Evolutionary conservation across 805 yeast species (phyloP).

Genomic region (Candida jianshihensis): DNA sequence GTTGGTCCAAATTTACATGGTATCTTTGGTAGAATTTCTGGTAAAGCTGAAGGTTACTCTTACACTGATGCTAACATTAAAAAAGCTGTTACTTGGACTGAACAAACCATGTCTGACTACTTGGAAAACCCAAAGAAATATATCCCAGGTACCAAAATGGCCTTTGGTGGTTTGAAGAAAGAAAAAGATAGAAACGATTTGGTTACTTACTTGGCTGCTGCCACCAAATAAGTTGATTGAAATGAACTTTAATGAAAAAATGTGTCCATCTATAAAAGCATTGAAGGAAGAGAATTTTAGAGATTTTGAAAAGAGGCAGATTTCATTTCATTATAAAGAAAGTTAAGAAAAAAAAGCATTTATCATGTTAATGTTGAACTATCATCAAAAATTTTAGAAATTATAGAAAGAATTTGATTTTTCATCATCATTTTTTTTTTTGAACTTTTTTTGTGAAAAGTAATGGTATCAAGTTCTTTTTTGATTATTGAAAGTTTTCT

Average conservation of each 20-base stretch:
- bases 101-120: constrained; percentile 88
- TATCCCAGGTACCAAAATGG: constrained; percentile 99
- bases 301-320: neutral
- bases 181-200: constrained; percentile 97
- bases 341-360: too few species aligned
- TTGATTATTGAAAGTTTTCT: too few species aligned
- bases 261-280: too few species aligned
- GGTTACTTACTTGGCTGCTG: constrained; percentile 69
- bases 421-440: neutral
- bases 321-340: neutral
- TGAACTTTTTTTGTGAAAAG: neutral
- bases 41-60: constrained; percentile 87
- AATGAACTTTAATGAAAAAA: too few species aligned
- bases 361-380: neutral
- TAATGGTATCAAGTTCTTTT: too few species aligned
- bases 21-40: constrained; percentile 86
- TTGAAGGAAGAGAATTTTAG: too few species aligned
- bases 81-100: constrained; percentile 85
- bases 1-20: constrained; percentile 99
- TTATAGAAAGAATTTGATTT: neutral
- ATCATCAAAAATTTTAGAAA: neutral
- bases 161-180: constrained; percentile 99
- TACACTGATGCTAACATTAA: constrained; percentile 98
- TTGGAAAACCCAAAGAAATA: constrained; percentile 99
- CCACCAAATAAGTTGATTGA: constrained; percentile 37